These are phyloP conservation scores for Rosa rugosa DNA, from an alignment of 306 rosid genomes.

Conservation along the genomic window DNA sequence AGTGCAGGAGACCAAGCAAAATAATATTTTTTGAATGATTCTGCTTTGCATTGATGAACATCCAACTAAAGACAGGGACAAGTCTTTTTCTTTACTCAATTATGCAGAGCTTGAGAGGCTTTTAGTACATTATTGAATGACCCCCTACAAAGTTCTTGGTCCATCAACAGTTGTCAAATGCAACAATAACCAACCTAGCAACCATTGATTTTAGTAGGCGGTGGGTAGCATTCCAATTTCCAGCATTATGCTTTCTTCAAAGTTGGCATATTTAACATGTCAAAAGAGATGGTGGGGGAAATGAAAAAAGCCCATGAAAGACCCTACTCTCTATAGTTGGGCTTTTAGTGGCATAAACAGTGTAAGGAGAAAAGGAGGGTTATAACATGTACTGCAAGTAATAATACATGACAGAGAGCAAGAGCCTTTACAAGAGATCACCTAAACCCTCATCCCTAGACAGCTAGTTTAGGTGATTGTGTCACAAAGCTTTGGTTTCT, in stretches of 20 bases:
- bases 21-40: neutral
- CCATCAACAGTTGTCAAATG: neutral
- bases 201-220: neutral
- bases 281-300: neutral
- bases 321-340: neutral
- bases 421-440: neutral
- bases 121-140: neutral
- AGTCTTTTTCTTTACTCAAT: constrained; percentile 3
- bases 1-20: neutral
- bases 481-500: too few relatives aligned
- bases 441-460: too few relatives aligned
- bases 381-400: neutral
- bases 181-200: neutral
- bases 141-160: neutral
- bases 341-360: neutral
- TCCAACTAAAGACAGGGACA: neutral
- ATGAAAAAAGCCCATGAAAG: neutral
- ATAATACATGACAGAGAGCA: neutral
- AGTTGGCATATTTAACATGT: neutral
- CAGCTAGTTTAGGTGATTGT: too few relatives aligned
- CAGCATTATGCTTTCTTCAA: neutral
- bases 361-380: neutral
- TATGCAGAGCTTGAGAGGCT: constrained; percentile 1
- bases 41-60: neutral
- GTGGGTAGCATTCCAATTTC: neutral